Base-by-base conservation (phyloP, 2,329 filamentous ascomycete genomes). In the Rosellinia necatrix region DNA sequence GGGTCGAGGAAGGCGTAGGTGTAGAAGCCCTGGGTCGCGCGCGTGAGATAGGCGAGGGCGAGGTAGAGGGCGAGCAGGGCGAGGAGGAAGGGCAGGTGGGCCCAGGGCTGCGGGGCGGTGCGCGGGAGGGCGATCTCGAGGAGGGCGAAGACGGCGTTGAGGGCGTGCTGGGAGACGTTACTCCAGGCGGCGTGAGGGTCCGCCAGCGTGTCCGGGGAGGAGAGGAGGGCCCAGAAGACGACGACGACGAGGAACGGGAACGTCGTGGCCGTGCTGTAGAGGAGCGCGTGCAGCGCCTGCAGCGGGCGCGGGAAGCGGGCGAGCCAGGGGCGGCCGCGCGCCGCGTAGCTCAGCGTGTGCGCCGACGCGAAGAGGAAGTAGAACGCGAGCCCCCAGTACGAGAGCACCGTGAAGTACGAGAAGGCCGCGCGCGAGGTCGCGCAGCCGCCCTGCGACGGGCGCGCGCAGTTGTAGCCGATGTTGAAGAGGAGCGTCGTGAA, bases 351-450 rank as follows among this genome's bases (percentile, higher is more conserved):
- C 49, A 84, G 75, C 5, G 89, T 91, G 76, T 96, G 90, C 15
- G 84, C 60, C 15, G 87, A 79, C 1, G 88, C 79, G 66, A 87
- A 76, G 53, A 86, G 78, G 70, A 88, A 87, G 78, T 96, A 96
- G 75, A 92, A 93, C 21, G 83, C 86, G 30, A 93, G 75, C 2
- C 90, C 90, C 89, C 89, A 94, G 79, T 88, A 94, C 8, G 88
- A 90, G 56, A 94, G 77, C 67, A 86, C 79, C 24, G 91, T 96
- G 77, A 96, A 96, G 78, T 85, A 96, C 66, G 86, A 90, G 76
- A 96, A 94, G 41, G 80, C 81, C 41, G 77, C 73, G 49, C 77
- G 75, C 22, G 83, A 81, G 1, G 66, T 68, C 29, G 68, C 61
- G 68, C 79, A 80, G 44, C 80, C 75, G 58, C 75, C 75, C 9